Evolutionary conservation across 2,329 filamentous ascomycete species (phyloP).

Genomic region (Arthrobotrys musiformis): DNA sequence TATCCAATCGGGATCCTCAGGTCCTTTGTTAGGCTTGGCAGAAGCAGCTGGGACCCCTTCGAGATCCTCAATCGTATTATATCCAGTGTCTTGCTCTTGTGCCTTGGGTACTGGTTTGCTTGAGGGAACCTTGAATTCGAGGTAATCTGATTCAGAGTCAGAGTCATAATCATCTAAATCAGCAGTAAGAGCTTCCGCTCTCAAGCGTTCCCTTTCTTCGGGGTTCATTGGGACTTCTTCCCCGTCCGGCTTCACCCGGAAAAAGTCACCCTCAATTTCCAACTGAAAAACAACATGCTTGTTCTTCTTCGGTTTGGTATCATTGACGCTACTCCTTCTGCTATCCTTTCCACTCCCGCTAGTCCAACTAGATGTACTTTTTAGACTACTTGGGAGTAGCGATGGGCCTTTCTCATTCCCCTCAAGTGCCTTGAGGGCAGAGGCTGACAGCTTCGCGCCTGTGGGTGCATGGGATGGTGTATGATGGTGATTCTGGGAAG

Average conservation of each 20-base stretch:
- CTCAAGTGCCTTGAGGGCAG: conserved; percentile 49
- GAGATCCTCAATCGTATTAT: conserved; percentile 33
- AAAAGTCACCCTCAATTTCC: conserved; percentile 50
- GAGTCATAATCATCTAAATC: conserved; percentile 41
- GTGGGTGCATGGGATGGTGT: conserved; percentile 10
- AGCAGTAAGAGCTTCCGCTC: conserved; percentile 20
- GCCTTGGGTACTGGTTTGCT: conserved; percentile 23
- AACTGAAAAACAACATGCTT: conserved; percentile 55
- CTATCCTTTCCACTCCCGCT: conserved; percentile 52
- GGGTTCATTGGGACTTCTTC: conserved; percentile 54
- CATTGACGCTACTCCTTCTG: conserved; percentile 51
- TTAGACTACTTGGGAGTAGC: conserved; percentile 48
- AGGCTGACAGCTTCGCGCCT: conserved; percentile 35
- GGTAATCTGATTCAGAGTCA: conserved; percentile 52
- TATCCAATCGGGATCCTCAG: conserved; percentile 53
- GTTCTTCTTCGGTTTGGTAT: conserved; percentile 51
- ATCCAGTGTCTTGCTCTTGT: conserved; percentile 12
- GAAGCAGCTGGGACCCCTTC: conserved; percentile 9
- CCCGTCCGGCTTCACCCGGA: conserved; percentile 51
- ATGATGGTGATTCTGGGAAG: conserved; percentile 24
- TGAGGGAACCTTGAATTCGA: conserved; percentile 49
- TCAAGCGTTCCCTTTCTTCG: conserved; percentile 42
- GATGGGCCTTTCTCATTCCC: conserved; percentile 23
- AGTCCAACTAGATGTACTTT: conserved; percentile 54
- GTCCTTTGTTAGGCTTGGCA: conserved; percentile 40